Evolutionary conservation across 768 basidiomycete genomes (phyloP).

Genomic region (Mycena galopus): DNA sequence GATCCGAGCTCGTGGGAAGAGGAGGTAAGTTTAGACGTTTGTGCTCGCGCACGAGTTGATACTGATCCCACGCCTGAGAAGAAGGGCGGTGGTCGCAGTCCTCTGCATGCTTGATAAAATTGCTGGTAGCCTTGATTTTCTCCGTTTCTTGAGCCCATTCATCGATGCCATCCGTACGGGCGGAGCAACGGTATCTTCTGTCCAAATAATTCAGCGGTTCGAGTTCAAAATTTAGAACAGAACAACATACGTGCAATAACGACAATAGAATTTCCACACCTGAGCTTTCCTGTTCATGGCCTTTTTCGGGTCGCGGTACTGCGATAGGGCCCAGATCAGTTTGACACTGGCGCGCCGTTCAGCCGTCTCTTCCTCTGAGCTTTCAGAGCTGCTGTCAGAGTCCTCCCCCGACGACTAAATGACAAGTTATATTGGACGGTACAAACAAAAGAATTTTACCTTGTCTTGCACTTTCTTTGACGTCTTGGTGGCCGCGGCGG

Average conservation of each 20-base stretch:
- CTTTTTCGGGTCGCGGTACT: slow-evolving; percentile 7
- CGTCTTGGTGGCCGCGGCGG: too few relatives aligned
- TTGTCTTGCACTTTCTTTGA: background rate
- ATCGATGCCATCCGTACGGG: slow-evolving; percentile 1
- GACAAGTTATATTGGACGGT: background rate
- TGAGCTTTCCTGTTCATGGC: background rate
- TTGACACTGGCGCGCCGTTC: slow-evolving; percentile 12
- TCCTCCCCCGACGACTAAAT: background rate
- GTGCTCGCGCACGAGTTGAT: slow-evolving; percentile 6
- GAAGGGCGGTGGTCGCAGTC: slow-evolving; percentile 6
- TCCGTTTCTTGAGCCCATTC: slow-evolving; percentile 3
- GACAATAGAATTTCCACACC: slow-evolving; percentile 15
- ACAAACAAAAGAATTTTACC: background rate
- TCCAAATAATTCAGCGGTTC: background rate
- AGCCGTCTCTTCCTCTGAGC: slow-evolving; percentile 1
- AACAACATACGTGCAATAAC: slow-evolving; percentile 21
- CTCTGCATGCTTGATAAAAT: slow-evolving; percentile 18
- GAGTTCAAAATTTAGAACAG: background rate
- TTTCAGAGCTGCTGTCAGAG: background rate
- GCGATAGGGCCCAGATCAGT: slow-evolving; percentile 11
- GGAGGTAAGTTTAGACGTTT: background rate
- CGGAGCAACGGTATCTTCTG: background rate
- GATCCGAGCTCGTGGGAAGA: background rate
- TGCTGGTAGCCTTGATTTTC: slow-evolving; percentile 18
- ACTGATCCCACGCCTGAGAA: slow-evolving; percentile 16